These are phyloP conservation scores for Verticillium albo-atrum DNA, from an alignment of 2,329 filamentous ascomycete genomes.

Conservation along the genomic window DNA sequence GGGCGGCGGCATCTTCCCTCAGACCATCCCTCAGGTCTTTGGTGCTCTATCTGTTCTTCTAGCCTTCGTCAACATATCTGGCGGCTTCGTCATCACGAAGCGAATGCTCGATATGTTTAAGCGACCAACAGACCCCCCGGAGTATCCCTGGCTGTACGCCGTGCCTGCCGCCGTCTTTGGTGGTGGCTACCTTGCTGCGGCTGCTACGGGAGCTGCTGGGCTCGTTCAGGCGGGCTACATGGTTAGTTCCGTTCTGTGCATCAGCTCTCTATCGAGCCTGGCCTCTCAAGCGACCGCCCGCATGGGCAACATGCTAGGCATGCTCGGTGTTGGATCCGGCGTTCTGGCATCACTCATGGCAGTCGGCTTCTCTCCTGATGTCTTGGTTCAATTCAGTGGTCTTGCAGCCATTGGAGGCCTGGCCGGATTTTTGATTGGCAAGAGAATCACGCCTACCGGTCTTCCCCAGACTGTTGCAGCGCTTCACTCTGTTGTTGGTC, in stretches of 20 bases:
- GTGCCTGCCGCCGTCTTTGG: conserved; percentile 74
- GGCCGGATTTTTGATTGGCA: conserved; percentile 66
- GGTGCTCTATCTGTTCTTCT: conserved; percentile 77
- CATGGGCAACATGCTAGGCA: conserved; percentile 80
- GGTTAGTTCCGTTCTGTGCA: conserved; percentile 79
- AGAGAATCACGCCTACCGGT: conserved; percentile 82
- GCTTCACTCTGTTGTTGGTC: conserved; percentile 82
- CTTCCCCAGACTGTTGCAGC: conserved; percentile 87
- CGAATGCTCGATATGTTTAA: conserved; percentile 93
- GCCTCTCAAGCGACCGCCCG: conserved; percentile 79
- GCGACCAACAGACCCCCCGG: conserved; percentile 77
- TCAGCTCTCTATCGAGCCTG: conserved; percentile 76
- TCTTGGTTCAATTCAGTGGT: conserved; percentile 73
- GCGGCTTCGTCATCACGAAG: conserved; percentile 88
- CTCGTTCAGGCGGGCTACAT: conserved; percentile 86
- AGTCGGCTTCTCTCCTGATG: conserved; percentile 74
- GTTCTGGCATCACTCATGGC: conserved; percentile 79
- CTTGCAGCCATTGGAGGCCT: conserved; percentile 70
- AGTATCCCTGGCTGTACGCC: conserved; percentile 84
- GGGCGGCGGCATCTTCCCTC: conserved; percentile 73
- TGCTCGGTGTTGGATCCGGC: conserved; percentile 78
- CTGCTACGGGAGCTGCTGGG: conserved; percentile 75
- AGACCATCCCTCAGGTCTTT: conserved; percentile 73
- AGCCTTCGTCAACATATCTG: conserved; percentile 83
- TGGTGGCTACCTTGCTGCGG: conserved; percentile 75